These are phyloP conservation scores for Cyberlindnera xylosilytica DNA, from an alignment of 805 yeast species.

Conservation along the genomic window DNA sequence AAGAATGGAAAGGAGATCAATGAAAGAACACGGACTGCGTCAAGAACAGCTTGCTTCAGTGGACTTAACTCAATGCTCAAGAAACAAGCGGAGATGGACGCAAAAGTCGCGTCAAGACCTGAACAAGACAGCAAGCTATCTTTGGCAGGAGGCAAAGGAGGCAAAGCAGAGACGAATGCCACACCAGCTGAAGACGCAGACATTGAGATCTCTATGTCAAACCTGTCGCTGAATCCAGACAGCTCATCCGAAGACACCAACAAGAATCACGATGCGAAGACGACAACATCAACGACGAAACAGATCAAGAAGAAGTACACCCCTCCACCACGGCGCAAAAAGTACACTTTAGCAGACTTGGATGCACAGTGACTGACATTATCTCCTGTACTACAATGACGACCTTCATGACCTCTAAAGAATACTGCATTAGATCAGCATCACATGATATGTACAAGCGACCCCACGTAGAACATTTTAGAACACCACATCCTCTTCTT, in stretches of 20 bases:
- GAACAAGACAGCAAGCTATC: no score
- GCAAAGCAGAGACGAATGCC: no score
- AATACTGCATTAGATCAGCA: not conserved
- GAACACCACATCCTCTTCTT: not conserved
- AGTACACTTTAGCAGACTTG: conserved; percentile 18
- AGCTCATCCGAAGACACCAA: no score
- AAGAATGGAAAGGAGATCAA: not conserved
- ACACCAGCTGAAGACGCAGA: no score
- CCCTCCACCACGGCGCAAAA: conserved; percentile 13
- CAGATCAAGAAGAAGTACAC: conserved; percentile 12
- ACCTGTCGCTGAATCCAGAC: no score
- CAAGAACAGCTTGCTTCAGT: conserved; percentile 1
- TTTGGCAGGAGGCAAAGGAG: no score
- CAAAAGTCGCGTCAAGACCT: no score
- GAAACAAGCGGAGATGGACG: no score
- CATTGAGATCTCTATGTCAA: no score
- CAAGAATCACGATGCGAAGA: no score
- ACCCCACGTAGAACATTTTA: not conserved
- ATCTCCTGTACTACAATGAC: not conserved
- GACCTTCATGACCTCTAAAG: no score
- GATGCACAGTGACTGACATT: conserved; percentile 6
- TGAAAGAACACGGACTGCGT: conserved; percentile 1
- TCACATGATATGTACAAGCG: not conserved
- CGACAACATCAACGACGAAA: not conserved
- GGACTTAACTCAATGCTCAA: not conserved